Evolutionary conservation across 2,329 filamentous ascomycete genomes (phyloP), one percentile per base, ranked within the genome.

Genomic region (Aspergillus ustus): DNA sequence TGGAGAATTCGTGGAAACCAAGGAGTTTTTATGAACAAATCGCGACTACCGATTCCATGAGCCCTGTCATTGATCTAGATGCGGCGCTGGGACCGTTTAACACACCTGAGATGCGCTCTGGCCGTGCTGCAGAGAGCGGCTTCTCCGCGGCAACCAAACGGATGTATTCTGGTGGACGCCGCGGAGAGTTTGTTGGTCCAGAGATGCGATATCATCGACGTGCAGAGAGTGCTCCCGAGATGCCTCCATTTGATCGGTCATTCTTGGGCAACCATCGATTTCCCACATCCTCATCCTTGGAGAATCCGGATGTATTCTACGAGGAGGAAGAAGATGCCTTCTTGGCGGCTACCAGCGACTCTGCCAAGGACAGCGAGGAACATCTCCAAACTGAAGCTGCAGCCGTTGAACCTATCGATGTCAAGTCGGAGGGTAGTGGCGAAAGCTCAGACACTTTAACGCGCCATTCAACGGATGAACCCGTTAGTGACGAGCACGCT

Each of bases 11-110:
- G 7, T 80, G 78, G 78, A 80, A 80, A 63, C 78, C 78, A 22
- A 72, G 73, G 55, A 80, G 77, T 55, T 80, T 80, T 57, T 80
- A 80, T 51, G 78, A 80, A 50, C 78, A 80, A 62, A 72, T 56
- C 44, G 64, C 71, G 2, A 83, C 87, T 8, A 86, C 89, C 51
- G 91, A 96, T 62, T 75, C 85, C 3, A 84, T 89, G 56, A 91
- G 88, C 71, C 89, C 91, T 7, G 90, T 97, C 75, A 96, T 99
- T 65, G 95, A 99, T 75, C 81, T 99, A 46, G 95, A 99, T 78
- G 94, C 93, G 19, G 95, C 94, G 28, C 84, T 98, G 1, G 93
- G 93, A 1, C 93, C 94, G 0, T 96, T 97, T 77, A 95, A 96
- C 70, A 96, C 93, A 0, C 78, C 80, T 7, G 78, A 79, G 55